Conservation (phyloP, 169 alveolate species). For the Cryptosporidium sp. region DNA sequence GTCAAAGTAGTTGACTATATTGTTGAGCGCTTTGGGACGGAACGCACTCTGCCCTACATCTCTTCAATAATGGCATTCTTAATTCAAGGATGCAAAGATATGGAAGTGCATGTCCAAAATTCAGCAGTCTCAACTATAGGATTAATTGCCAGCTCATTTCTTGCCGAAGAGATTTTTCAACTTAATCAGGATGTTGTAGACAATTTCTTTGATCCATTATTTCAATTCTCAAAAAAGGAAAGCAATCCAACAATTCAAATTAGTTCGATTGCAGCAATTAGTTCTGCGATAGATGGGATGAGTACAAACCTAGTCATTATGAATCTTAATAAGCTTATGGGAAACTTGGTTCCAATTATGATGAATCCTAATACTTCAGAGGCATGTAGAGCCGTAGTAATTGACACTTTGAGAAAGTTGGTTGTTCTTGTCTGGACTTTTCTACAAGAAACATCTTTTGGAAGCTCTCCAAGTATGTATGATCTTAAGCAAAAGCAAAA, state of each 20-base stretch:
- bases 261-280: slow-evolving; percentile 62
- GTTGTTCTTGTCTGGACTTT: slow-evolving; percentile 65
- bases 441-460: slow-evolving; percentile 68
- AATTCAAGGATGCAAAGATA: slow-evolving; percentile 55
- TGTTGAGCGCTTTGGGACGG: slow-evolving; percentile 67
- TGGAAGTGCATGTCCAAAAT: slow-evolving; percentile 68
- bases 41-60: slow-evolving; percentile 24
- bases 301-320: slow-evolving; percentile 42
- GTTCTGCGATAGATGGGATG: slow-evolving; percentile 73
- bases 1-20: slow-evolving; percentile 52
- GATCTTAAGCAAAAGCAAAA: slow-evolving; percentile 1
- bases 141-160: slow-evolving; percentile 10
- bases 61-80: slow-evolving; percentile 25
- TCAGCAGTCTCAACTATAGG: slow-evolving; percentile 63
- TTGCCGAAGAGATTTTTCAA: slow-evolving; percentile 59
- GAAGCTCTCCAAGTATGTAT: slow-evolving; percentile 67
- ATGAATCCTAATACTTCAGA: slow-evolving; percentile 62
- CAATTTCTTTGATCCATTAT: slow-evolving; percentile 60
- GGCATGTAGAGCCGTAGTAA: slow-evolving; percentile 74
- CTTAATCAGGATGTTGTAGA: slow-evolving; percentile 58
- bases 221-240: slow-evolving; percentile 42
- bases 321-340: slow-evolving; percentile 46
- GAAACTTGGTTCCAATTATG: slow-evolving; percentile 37
- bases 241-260: slow-evolving; percentile 46
- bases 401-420: slow-evolving; percentile 48